Base-by-base conservation (phyloP, 179 eudicot species). In the Patellifolia procumbens region DNA sequence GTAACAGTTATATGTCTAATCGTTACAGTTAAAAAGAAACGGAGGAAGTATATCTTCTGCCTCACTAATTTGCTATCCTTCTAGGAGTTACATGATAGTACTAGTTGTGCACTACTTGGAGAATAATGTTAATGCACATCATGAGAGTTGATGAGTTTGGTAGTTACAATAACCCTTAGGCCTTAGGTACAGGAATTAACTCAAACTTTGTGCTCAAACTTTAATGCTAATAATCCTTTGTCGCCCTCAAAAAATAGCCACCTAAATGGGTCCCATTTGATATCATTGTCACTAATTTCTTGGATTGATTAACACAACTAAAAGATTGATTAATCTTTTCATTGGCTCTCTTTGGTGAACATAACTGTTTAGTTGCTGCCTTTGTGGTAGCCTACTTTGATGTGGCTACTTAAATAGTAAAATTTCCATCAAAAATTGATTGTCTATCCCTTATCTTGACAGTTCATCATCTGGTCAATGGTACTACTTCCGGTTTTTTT, bases 141-240 rank as follows among this genome's bases (percentile, higher is more conserved):
- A 28, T 45, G 43, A 39, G 29, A 45, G 1, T 61, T 29, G 45
- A 43, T 61, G 55, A 28, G 70, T 74, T 74, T 74, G 70, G 69
- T 63, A n/a, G 43, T 48, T 4, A 49, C 12, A 74, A 32, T 15
- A 29, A 58, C 6, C n/a, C n/a, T n/a, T 15, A 42, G 16, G 45
- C 22, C 39, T 74, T 12, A 20, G 59, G 46, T 32, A 65, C 29
- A 32, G 46, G 63, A 63, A 64, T 22, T 32, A 74, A 74, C 7
- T 13, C 13, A 26, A 67, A 51, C 11, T 31, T 64, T n/a, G 26
- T 32, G 69, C 62, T 51, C 71, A 34, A 75, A 75, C 71, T 75
- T 75, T 52, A 75, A 76, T 67, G 71, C 48, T 15, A 62, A 48
- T 32, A 62, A 32, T 24, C 19, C 9, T 75, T 75, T 75, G 48